These are phyloP conservation scores for Globisporangium canariense DNA, from an alignment of 352 stramenopile species.

Conservation along the genomic window DNA sequence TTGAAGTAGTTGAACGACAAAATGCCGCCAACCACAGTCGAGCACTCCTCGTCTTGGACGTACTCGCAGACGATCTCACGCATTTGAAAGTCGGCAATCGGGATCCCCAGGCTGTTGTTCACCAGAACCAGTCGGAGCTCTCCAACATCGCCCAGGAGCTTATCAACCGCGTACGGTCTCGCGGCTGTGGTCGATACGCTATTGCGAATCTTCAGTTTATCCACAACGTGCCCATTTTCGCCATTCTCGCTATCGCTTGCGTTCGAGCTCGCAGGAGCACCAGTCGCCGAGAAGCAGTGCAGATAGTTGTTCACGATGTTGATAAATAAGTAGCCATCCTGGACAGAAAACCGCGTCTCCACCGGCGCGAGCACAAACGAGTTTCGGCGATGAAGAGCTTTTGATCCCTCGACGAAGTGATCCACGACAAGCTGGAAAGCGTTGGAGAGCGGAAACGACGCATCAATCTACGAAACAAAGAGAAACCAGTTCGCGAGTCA, in stretches of 20 bases:
- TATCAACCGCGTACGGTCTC: conserved; percentile 57
- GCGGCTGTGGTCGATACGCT: neutral
- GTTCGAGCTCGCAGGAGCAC: conserved; percentile 1
- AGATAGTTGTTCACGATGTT: conserved; percentile 87
- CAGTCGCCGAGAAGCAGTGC: conserved; percentile 36
- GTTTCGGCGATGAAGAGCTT: conserved; percentile 50
- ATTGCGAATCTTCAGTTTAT: neutral
- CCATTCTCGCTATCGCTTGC: neutral
- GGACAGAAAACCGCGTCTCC: conserved; percentile 83
- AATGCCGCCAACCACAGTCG: conserved; percentile 71
- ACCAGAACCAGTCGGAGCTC: conserved; percentile 82
- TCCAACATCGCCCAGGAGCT: conserved; percentile 81
- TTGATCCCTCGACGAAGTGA: conserved; percentile 70
- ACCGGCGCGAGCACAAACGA: conserved; percentile 80
- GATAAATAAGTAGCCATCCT: conserved; percentile 80
- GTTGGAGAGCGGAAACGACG: conserved; percentile 80
- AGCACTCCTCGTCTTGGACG: conserved; percentile 82
- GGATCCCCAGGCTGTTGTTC: conserved; percentile 87
- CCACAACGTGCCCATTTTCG: conserved; percentile 6
- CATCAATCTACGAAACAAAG: conserved; percentile 55
- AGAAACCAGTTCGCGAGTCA: neutral
- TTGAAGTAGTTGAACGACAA: conserved; percentile 89
- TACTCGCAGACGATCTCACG: conserved; percentile 88
- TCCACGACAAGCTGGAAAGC: conserved; percentile 81
- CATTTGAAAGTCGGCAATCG: conserved; percentile 84